Conservation (phyloP, 1,139 yeast genomes). For the Pichia sp. region DNA sequence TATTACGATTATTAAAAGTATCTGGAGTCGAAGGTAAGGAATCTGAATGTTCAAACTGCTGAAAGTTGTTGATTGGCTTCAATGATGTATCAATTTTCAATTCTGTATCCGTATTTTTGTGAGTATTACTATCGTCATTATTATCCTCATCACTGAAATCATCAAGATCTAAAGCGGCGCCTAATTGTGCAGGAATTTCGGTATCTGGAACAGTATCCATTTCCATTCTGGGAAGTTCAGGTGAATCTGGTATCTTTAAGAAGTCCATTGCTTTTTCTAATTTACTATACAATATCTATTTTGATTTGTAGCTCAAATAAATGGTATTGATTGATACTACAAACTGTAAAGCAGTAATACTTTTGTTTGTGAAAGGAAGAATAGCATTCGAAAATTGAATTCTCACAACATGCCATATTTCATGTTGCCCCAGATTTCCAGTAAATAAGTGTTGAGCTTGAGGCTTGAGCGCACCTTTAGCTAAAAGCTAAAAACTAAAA, state of each 20-base stretch:
- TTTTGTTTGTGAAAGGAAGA: no score
- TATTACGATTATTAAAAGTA: neutral
- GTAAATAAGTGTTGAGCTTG: no score
- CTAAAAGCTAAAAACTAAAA: no score
- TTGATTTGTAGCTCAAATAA: no score
- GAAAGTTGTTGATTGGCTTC: conserved; percentile 3
- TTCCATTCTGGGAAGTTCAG: conserved; percentile 6
- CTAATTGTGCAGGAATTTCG: conserved; percentile 7
- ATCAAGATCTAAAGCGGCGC: conserved; percentile 12
- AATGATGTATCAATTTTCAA: neutral
- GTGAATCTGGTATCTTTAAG: conserved; percentile 9
- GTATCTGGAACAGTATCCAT: conserved; percentile 1
- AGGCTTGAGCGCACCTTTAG: no score
- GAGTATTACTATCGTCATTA: neutral
- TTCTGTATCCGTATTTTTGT: neutral
- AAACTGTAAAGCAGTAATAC: no score
- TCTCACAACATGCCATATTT: no score
- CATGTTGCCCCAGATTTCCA: no score
- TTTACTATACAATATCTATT: no score
- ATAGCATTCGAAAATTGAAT: no score
- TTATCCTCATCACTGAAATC: conserved; percentile 3
- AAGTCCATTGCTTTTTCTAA: no score
- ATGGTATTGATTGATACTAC: no score
- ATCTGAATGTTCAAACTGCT: conserved; percentile 11
- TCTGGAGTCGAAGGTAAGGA: conserved; percentile 8